A percentile compares a stretch with the other conserved stretches of the same genome.
Conservation (phyloP, 208 protist species). For the Lotmaria passim region DNA sequence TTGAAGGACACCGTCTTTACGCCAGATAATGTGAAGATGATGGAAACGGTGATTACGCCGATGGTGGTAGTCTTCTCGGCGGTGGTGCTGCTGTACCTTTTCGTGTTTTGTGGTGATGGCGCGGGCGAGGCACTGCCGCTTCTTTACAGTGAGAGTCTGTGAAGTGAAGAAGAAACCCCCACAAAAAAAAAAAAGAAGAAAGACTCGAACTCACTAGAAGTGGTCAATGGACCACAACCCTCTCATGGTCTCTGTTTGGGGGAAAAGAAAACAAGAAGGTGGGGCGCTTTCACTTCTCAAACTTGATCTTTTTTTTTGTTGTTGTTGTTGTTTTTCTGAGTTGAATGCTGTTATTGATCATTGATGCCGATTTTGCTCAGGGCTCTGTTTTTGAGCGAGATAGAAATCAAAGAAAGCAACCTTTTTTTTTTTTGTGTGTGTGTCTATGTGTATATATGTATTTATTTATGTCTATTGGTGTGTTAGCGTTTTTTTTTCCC, state of each 20-base stretch:
- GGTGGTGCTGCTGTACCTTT: constrained; percentile 19
- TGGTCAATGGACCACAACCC: too few relatives aligned
- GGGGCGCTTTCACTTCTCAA: too few relatives aligned
- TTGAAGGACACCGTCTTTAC: constrained; percentile 35
- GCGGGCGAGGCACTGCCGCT: constrained; percentile 8
- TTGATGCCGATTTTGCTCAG: neutral
- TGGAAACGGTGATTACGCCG: constrained; percentile 38
- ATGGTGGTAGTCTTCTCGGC: constrained; percentile 28
- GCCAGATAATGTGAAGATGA: constrained; percentile 36
- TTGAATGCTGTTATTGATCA: neutral
- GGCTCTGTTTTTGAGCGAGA: too few relatives aligned
- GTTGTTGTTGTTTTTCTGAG: constrained; percentile 9
- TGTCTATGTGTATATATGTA: neutral
- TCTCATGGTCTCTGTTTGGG: too few relatives aligned
- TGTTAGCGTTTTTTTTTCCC: neutral
- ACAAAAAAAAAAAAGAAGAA: neutral
- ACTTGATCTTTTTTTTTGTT: neutral
- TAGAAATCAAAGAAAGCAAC: neutral
- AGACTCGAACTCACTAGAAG: neutral
- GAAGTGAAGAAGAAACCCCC: neutral
- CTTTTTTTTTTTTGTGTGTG: neutral
- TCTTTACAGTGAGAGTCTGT: constrained; percentile 10
- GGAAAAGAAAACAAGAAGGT: neutral
- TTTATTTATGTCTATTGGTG: neutral
- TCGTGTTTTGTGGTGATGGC: constrained; percentile 20